Evolutionary conservation across 2,329 filamentous ascomycete species (phyloP).

Genomic region (Sporothrix phasma): DNA sequence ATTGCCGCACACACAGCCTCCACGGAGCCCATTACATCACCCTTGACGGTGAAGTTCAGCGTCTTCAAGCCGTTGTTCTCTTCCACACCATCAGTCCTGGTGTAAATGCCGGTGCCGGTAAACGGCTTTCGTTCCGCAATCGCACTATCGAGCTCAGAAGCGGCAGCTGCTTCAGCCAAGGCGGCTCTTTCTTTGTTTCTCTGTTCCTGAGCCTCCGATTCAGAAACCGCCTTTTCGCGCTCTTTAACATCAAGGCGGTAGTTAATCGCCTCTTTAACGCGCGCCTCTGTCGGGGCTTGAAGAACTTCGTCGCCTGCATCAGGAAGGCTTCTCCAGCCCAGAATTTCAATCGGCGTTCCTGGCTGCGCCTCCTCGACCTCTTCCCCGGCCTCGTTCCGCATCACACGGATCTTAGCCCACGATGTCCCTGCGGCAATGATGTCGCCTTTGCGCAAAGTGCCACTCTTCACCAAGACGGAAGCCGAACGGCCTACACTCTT

Average conservation of each 20-base stretch:
- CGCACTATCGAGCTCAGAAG: conserved; percentile 26
- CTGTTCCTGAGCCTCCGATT: conserved; percentile 63
- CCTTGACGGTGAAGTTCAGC: conserved; percentile 80
- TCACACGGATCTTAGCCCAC: conserved; percentile 74
- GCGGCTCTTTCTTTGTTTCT: conserved; percentile 48
- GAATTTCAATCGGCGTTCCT: conserved; percentile 81
- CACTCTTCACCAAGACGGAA: conserved; percentile 78
- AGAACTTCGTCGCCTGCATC: conserved; percentile 79
- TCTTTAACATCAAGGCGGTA: conserved; percentile 66
- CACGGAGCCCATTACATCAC: conserved; percentile 85
- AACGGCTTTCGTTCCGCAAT: conserved; percentile 26
- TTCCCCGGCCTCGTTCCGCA: conserved; percentile 76
- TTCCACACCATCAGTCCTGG: conserved; percentile 25
- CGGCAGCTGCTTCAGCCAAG: conserved; percentile 30
- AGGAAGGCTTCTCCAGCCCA: conserved; percentile 84
- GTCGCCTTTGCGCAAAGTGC: conserved; percentile 72
- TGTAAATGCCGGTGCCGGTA: conserved; percentile 24
- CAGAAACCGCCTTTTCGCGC: conserved; percentile 64
- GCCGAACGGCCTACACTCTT: conserved; percentile 78
- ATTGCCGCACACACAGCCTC: conserved; percentile 79
- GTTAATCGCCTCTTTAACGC: conserved; percentile 66
- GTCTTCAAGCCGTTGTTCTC: conserved; percentile 33
- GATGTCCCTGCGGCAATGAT: conserved; percentile 79
- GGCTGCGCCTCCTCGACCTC: conserved; percentile 66
- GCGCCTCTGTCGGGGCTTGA: conserved; percentile 68